phyloP scores from a whole-genome alignment of 306 rosid genomes.

The Malus sylvestris region DNA sequence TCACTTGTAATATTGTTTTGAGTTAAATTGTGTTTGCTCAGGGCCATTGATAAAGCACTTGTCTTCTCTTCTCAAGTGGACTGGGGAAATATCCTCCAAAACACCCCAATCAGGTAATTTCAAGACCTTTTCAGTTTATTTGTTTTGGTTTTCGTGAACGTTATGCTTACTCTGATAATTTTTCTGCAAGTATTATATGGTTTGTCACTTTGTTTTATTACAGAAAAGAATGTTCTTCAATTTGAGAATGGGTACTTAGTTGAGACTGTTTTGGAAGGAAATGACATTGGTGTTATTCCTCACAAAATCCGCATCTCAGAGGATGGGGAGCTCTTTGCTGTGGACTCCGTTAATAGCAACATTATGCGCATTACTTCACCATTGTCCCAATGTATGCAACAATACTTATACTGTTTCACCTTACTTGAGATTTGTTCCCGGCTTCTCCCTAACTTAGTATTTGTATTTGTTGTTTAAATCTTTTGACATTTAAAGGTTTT shows the following conservation, averaged over 20 bases:
- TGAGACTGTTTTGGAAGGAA: slow-evolving; percentile 89
- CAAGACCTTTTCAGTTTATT: not conserved
- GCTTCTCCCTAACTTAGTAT: not conserved
- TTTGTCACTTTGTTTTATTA: slow-evolving; percentile 9
- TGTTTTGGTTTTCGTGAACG: slow-evolving; percentile 1
- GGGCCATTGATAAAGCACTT: slow-evolving; percentile 78
- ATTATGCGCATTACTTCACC: slow-evolving; percentile 84
- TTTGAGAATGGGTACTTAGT: slow-evolving; percentile 94
- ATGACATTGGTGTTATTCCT: slow-evolving; percentile 78
- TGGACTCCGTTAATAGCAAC: slow-evolving; percentile 81
- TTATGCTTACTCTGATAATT: not conserved
- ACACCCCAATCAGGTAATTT: slow-evolving; percentile 59
- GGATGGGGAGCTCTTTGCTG: slow-evolving; percentile 86
- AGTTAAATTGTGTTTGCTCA: slow-evolving; percentile 28
- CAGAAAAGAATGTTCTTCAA: slow-evolving; percentile 85
- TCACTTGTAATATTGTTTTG: not conserved
- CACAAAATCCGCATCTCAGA: slow-evolving; percentile 69
- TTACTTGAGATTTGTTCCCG: not conserved
- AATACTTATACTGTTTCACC: not conserved
- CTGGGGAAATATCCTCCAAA: slow-evolving; percentile 68
- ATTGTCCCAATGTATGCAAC: slow-evolving; percentile 67
- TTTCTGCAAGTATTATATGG: not conserved
- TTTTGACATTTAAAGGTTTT: not conserved
- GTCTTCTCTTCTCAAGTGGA: slow-evolving; percentile 78
- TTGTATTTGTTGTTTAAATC: not conserved